Percentiles rank a stretch among this genome's conserved stretches.
Conservation (phyloP, 2,329 filamentous ascomycete species). For the Calcarisporium arbuscula region DNA sequence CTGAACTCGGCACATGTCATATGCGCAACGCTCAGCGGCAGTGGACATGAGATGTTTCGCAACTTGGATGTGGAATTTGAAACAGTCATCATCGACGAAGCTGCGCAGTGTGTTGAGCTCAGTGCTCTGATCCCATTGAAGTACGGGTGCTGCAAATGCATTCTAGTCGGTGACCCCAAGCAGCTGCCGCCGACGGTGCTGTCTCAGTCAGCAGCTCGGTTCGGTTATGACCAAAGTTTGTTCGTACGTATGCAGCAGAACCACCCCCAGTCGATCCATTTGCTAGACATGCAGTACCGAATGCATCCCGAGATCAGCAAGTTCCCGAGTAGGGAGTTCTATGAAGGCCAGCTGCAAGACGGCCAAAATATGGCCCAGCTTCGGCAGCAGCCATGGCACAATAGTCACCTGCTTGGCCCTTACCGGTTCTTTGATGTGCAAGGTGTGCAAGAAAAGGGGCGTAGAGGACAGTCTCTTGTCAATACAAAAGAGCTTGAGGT, state of each 20-base stretch:
- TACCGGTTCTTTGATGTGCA: slow-evolving; percentile 97
- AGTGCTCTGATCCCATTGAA: slow-evolving; percentile 95
- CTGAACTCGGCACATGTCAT: slow-evolving; percentile 87
- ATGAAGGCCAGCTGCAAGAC: slow-evolving; percentile 80
- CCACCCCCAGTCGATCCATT: slow-evolving; percentile 77
- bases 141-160: slow-evolving; percentile 94
- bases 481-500: slow-evolving; percentile 84
- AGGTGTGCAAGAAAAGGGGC: slow-evolving; percentile 76
- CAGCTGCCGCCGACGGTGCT: slow-evolving; percentile 94
- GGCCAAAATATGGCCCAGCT: slow-evolving; percentile 75
- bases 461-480: slow-evolving; percentile 80
- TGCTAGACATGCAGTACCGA: slow-evolving; percentile 96
- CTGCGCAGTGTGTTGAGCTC: slow-evolving; percentile 95
- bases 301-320: slow-evolving; percentile 97
- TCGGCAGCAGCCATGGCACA: slow-evolving; percentile 79
- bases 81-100: slow-evolving; percentile 96
- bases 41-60: slow-evolving; percentile 96
- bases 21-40: slow-evolving; percentile 90
- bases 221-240: slow-evolving; percentile 94
- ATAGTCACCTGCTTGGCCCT: slow-evolving; percentile 72
- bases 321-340: slow-evolving; percentile 89
- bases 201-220: slow-evolving; percentile 84
- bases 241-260: slow-evolving; percentile 98
- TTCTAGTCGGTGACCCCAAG: slow-evolving; percentile 95
- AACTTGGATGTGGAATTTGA: slow-evolving; percentile 93